Percentiles rank a stretch among this genome's conserved stretches.
These are phyloP conservation scores for Rhodotorula sp. DNA, from an alignment of 1,284 basidiomycete genomes.

Conservation along the genomic window DNA sequence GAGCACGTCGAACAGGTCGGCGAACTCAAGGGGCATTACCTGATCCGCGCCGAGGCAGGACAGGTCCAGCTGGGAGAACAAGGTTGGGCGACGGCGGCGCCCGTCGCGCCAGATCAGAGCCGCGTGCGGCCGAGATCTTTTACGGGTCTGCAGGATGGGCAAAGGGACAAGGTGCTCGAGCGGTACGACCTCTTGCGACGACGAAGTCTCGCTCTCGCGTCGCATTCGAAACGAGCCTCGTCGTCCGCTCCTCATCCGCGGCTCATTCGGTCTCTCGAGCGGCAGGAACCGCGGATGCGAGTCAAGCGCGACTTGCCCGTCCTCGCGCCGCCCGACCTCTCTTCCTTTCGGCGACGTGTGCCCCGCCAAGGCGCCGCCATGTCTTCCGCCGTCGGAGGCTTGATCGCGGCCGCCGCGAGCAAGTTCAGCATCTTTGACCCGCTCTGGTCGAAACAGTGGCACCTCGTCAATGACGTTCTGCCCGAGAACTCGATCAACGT, in stretches of 20 bases:
- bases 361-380: slow-evolving; percentile 1
- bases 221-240: slow-evolving; percentile 41
- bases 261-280: slow-evolving; percentile 40
- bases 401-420: slow-evolving; percentile 6
- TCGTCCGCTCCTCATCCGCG: slow-evolving; percentile 4
- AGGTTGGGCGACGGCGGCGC: slow-evolving; percentile 8
- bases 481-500: slow-evolving; percentile 82
- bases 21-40: slow-evolving; percentile 77
- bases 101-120: background rate
- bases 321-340: slow-evolving; percentile 17
- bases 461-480: slow-evolving; percentile 73
- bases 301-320: slow-evolving; percentile 42
- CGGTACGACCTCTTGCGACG: slow-evolving; percentile 56
- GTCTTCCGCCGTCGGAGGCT: background rate
- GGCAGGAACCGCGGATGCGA: slow-evolving; percentile 40
- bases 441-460: slow-evolving; percentile 87
- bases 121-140: background rate
- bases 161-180: slow-evolving; percentile 59
- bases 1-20: slow-evolving; percentile 87
- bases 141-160: slow-evolving; percentile 44
- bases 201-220: slow-evolving; percentile 45
- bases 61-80: slow-evolving; percentile 19
- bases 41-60: slow-evolving; percentile 62
- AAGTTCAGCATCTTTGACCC: slow-evolving; percentile 77
- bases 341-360: background rate